phyloP scores from a whole-genome alignment of 176 grass and related monocot species.

The Saccharum spontaneum region DNA sequence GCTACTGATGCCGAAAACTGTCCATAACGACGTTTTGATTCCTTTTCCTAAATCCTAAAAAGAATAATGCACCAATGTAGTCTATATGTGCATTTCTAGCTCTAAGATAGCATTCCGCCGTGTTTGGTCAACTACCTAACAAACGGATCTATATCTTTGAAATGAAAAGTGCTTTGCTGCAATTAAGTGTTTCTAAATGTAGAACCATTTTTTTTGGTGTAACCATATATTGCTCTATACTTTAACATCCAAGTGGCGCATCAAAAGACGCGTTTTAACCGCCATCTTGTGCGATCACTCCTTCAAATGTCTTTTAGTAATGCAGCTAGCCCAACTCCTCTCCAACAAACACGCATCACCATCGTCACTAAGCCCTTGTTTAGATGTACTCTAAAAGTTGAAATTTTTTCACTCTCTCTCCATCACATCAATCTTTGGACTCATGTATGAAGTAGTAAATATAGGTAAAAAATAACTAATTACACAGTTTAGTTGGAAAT shows the following conservation, averaged over 20 bases:
- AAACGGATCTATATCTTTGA: not conserved
- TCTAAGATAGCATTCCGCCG: not conserved
- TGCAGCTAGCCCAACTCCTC: constrained; percentile 1
- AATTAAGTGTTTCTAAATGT: constrained; percentile 18
- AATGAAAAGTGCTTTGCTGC: not conserved
- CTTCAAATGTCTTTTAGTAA: not conserved
- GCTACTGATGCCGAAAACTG: not conserved
- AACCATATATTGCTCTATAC: not conserved
- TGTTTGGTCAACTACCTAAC: not conserved
- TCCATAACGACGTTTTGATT: not conserved
- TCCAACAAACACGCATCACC: not conserved
- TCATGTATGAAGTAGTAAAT: too few relatives aligned
- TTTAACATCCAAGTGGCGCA: constrained; percentile 12
- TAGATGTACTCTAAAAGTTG: too few relatives aligned
- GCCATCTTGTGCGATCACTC: not conserved
- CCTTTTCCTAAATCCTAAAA: not conserved
- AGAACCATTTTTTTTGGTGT: not conserved
- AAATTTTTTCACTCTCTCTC: too few relatives aligned
- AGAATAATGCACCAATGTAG: not conserved
- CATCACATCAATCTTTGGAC: too few relatives aligned
- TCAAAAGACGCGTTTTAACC: constrained; percentile 35
- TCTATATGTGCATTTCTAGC: not conserved
- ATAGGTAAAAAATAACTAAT: too few relatives aligned
- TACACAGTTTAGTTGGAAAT: too few relatives aligned
- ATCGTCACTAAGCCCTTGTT: too few relatives aligned